Conservation (phyloP, 306 rosid species). For the Rubus parviflorus region DNA sequence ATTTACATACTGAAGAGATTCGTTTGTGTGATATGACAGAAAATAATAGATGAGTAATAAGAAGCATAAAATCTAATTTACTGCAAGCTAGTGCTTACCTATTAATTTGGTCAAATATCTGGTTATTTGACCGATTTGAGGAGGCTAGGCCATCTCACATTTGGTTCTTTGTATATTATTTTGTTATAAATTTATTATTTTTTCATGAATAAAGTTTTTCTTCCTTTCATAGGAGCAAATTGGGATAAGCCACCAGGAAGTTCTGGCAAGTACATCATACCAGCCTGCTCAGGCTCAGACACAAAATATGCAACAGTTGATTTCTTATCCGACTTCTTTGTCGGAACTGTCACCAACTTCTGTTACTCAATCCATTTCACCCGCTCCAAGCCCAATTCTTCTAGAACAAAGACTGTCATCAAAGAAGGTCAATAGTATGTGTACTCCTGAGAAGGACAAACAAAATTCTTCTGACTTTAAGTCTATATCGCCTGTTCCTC, state of each 20-base stretch:
- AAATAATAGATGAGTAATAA: background rate
- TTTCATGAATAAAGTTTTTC: slow-evolving; percentile 10
- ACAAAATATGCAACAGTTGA: slow-evolving; percentile 47
- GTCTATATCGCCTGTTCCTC: slow-evolving; percentile 46
- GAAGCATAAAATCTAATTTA: background rate
- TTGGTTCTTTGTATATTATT: background rate
- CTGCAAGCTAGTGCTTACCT: background rate
- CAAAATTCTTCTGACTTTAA: slow-evolving; percentile 45
- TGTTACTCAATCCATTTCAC: slow-evolving; percentile 69
- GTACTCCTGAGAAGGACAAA: slow-evolving; percentile 30
- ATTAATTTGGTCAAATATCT: background rate
- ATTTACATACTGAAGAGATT: background rate
- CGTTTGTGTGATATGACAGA: background rate
- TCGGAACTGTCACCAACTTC: slow-evolving; percentile 70
- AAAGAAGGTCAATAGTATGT: slow-evolving; percentile 27
- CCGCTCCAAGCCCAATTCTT: slow-evolving; percentile 47
- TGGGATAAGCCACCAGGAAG: slow-evolving; percentile 40
- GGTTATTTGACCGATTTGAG: background rate
- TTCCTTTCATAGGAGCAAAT: slow-evolving; percentile 46
- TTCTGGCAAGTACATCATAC: slow-evolving; percentile 27
- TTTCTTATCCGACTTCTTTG: slow-evolving; percentile 38
- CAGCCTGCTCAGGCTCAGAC: slow-evolving; percentile 42
- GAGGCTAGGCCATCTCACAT: background rate
- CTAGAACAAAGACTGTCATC: slow-evolving; percentile 40
- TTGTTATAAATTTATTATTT: background rate